These are phyloP conservation scores for Fusarium falciforme DNA, from an alignment of 2,329 filamentous ascomycete genomes.

Conservation along the genomic window DNA sequence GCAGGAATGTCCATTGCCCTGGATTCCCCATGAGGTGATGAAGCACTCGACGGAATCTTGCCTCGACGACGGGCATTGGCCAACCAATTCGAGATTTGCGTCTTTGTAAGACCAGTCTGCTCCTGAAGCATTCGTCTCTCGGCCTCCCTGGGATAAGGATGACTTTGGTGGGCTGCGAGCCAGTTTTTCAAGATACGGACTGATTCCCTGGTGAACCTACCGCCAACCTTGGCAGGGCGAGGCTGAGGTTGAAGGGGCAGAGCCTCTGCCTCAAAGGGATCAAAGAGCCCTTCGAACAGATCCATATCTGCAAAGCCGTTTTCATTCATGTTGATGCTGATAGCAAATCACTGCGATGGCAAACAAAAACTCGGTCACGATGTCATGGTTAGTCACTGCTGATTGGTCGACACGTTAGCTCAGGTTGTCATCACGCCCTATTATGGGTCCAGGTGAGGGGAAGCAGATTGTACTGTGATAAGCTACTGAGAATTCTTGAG, in stretches of 20 bases:
- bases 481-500: background rate
- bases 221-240: conserved; percentile 31
- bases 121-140: conserved; percentile 81
- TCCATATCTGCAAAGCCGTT: conserved; percentile 26
- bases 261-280: conserved; percentile 9
- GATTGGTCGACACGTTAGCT: conserved; percentile 16
- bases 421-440: conserved; percentile 40
- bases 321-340: conserved; percentile 15
- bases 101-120: conserved; percentile 80
- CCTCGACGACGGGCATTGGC: conserved; percentile 85
- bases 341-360: conserved; percentile 1
- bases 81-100: conserved; percentile 88
- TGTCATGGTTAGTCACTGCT: background rate
- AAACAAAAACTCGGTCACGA: conserved; percentile 7
- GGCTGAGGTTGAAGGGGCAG: background rate
- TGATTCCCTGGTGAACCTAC: conserved; percentile 73
- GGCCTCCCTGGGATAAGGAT: conserved; percentile 86
- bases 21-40: conserved; percentile 19
- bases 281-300: conserved; percentile 30
- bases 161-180: conserved; percentile 78
- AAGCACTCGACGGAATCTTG: conserved; percentile 63
- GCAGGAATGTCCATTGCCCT: conserved; percentile 68
- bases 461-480: background rate
- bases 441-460: conserved; percentile 38
- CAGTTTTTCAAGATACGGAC: conserved; percentile 83